phyloP scores from a whole-genome alignment of 2,329 filamentous ascomycete species.

The Pyrenophora seminiperda region DNA sequence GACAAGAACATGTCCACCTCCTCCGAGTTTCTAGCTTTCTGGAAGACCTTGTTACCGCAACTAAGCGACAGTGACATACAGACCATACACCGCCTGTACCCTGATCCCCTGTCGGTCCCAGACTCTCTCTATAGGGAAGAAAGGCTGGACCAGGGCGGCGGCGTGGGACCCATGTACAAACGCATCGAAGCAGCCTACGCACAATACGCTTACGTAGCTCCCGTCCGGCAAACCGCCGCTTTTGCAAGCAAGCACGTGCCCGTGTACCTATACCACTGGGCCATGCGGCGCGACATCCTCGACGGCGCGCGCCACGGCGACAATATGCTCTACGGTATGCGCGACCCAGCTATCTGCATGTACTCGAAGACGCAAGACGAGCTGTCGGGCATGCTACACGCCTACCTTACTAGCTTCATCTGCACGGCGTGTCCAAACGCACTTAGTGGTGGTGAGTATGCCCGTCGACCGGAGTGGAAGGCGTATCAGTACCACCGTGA shows the following conservation, averaged over 20 bases:
- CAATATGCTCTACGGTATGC: slow-evolving; percentile 43
- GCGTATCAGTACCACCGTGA: too few species aligned
- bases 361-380: slow-evolving; percentile 35
- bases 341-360: slow-evolving; percentile 27
- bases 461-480: slow-evolving; percentile 28
- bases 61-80: slow-evolving; percentile 60
- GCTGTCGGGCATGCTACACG: slow-evolving; percentile 38
- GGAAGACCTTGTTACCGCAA: slow-evolving; percentile 64
- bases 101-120: slow-evolving; percentile 57
- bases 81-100: slow-evolving; percentile 65
- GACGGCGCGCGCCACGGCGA: slow-evolving; percentile 44
- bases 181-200: slow-evolving; percentile 66
- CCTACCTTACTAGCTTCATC: slow-evolving; percentile 42
- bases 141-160: slow-evolving; percentile 38
- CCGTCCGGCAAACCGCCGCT: slow-evolving; percentile 65
- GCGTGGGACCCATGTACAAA: slow-evolving; percentile 58
- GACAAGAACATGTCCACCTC: slow-evolving; percentile 55
- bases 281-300: slow-evolving; percentile 52
- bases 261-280: slow-evolving; percentile 67
- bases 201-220: slow-evolving; percentile 68
- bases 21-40: slow-evolving; percentile 64
- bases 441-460: slow-evolving; percentile 13
- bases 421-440: slow-evolving; percentile 40
- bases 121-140: slow-evolving; percentile 52
- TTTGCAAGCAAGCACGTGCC: slow-evolving; percentile 40